Evolutionary conservation across 2,329 filamentous ascomycete species (phyloP).

Genomic region (Exserohilum turcica): DNA sequence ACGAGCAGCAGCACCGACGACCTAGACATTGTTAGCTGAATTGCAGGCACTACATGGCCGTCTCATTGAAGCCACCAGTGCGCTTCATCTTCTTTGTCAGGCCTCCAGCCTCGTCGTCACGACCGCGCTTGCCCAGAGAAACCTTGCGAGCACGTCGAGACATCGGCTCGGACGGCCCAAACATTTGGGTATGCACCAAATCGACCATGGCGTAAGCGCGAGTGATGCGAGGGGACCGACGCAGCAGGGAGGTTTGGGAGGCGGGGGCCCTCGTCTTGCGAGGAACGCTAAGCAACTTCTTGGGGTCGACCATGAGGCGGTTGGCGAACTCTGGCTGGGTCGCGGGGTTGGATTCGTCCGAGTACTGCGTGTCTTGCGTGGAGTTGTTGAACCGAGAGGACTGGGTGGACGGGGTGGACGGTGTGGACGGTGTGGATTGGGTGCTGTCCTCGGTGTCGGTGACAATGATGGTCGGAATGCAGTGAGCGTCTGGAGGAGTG

Average conservation of each 20-base stretch:
- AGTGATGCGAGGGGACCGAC: not conserved
- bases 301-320: not conserved
- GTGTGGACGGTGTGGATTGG: too few relatives aligned
- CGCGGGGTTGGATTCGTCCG: not conserved
- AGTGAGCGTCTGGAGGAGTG: too few relatives aligned
- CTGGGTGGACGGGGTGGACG: too few relatives aligned
- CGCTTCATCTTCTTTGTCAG: constrained; percentile 13
- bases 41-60: too few relatives aligned
- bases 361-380: not conserved
- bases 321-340: not conserved
- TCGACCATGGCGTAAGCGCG: too few relatives aligned
- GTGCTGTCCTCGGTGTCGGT: not conserved
- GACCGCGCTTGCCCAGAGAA: not conserved
- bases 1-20: too few relatives aligned
- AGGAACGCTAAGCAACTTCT: not conserved
- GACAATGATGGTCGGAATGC: not conserved
- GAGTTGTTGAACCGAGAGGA: not conserved
- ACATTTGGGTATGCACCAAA: too few relatives aligned
- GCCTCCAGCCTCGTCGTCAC: constrained; percentile 28
- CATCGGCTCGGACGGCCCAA: not conserved
- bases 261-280: not conserved
- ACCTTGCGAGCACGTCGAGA: not conserved
- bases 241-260: not conserved
- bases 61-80: too few relatives aligned
- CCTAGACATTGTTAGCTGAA: too few relatives aligned